Conservation (phyloP, 331 rosid species). For the Acacia concinna region DNA sequence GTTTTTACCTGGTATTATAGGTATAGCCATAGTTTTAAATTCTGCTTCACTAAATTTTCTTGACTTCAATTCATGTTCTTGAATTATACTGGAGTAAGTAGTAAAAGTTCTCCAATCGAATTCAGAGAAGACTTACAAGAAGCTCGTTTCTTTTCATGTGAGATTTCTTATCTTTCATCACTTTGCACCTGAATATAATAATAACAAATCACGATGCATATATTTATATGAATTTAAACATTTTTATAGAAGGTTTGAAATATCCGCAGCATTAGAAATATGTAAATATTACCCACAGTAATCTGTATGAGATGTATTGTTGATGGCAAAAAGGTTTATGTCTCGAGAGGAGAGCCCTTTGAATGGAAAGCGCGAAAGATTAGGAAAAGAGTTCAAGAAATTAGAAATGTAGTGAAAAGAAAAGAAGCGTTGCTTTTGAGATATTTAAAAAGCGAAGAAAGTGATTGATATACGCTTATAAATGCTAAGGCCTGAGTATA, state of each 20-base stretch:
- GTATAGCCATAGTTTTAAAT: not conserved
- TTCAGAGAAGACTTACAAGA: not conserved
- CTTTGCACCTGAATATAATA: not conserved
- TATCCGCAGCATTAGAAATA: not conserved
- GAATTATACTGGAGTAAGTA: not conserved
- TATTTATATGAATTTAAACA: not conserved
- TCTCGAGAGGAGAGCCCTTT: not conserved
- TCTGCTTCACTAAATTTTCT: not conserved
- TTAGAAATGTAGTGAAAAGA: not conserved
- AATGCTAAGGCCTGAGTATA: not conserved
- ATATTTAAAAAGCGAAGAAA: constrained; percentile 22
- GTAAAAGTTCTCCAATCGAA: not conserved
- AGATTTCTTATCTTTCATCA: not conserved
- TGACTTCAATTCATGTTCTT: not conserved
- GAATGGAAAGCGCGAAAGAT: not conserved
- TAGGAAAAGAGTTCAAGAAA: not conserved
- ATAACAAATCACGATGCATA: not conserved
- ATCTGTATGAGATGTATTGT: not conserved
- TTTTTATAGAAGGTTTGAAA: not conserved
- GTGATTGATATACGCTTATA: not conserved
- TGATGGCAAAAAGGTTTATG: not conserved
- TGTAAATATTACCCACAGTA: not conserved
- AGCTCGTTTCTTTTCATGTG: not conserved
- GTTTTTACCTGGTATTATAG: not conserved
- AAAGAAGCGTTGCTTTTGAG: not conserved